Base-by-base conservation (phyloP, 2,329 filamentous ascomycete species). In the Parafenestella ontariensis region DNA sequence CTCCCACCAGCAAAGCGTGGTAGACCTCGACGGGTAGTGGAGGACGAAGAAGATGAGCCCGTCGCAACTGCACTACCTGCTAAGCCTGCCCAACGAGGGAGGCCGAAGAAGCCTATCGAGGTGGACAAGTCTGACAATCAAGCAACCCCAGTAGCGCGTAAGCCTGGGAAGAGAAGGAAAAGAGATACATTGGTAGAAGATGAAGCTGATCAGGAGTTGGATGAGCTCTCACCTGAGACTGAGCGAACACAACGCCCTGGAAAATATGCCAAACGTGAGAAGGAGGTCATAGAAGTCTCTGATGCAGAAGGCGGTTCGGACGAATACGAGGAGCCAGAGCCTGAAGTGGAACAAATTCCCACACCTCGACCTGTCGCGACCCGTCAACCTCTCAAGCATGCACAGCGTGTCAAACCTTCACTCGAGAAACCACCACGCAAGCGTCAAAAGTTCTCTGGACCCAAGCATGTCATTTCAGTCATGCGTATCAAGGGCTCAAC, bases 401-500 rank as follows among this genome's bases (percentile, higher is more conserved):
- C 33, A 23, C 58, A 52, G 8, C 56, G 28, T 1, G 29, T 49
- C 43, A 69, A 65, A 34, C 26, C 54, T 18, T 23, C 52, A 5
- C 60, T 40, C 42, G 56, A 69, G 37, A 54, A 71, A 36, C 70
- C 69, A 29, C 60, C 61, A 15, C 62, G 58, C 28, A 73, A 71
- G 44, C 71, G 70, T 11, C 66, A 64, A 28, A 72, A 70, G 18
- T 58, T 61, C 39, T 41, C 58, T 15, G 74, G 64, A n/a, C 64
- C 61, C 24, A 71, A 68, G 67, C 58, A 66, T 56, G 69, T 48
- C 51, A 75, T 49, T 55, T 70, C 54, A 56, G 64, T 63, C 64
- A 74, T 76, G 76, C 68, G 72, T 74, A 56, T 79, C 73, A 62
- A 78, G 71, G 66, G 68, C 15, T 63, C 67, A 13, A 58, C 63